Evolutionary conservation across 2,329 filamentous ascomycete genomes (phyloP), one percentile per base, ranked within the genome.

Genomic region (Fusarium caatingaense): DNA sequence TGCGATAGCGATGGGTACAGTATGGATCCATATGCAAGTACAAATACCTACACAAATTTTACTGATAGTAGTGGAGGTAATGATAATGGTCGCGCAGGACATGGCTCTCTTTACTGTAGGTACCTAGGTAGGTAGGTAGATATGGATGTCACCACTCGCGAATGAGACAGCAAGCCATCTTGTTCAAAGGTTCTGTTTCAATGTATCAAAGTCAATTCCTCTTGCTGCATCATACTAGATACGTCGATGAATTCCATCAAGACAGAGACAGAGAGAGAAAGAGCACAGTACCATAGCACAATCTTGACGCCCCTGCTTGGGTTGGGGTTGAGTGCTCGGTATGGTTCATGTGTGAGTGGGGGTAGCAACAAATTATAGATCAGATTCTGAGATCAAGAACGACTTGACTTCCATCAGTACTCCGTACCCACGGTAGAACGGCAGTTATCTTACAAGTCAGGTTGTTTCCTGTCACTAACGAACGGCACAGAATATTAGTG

Each of bases 11-110:
- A 44, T 46, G 55, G 42, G 53, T 61, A 61, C 57, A 56, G 57
- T 60, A 60, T 56, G 41, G 23, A 51, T 30, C 12, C 28, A 30
- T 30, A 30, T 41, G 53, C 50, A 28, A 28, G 58, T 56, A 63
- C 30, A 53, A 45, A 66, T 49, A 64, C 21, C 56, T 60, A 48
- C 62, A 61, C 66, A 67, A 68, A 53, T 55, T 67, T 57, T 23
- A 51, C 67, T 68, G 61, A 64, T 70, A 53, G 59, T 70, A 53
- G n/a, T 53, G 34, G 28, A 28, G 28, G 28, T 28, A 28, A 28
- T 28, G 28, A 51, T 41, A 27, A 51, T 51, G 16, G 23, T 18
- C 23, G 18, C n/a, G 23, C 11, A 46, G 23, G 18, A 27, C 23
- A 46, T 46, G 21, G 13, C n/a, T 51, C 23, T 42, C 30, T 42